Base-by-base conservation (phyloP, 73 alveolate genomes). In the Breviolum minutum region DNA sequence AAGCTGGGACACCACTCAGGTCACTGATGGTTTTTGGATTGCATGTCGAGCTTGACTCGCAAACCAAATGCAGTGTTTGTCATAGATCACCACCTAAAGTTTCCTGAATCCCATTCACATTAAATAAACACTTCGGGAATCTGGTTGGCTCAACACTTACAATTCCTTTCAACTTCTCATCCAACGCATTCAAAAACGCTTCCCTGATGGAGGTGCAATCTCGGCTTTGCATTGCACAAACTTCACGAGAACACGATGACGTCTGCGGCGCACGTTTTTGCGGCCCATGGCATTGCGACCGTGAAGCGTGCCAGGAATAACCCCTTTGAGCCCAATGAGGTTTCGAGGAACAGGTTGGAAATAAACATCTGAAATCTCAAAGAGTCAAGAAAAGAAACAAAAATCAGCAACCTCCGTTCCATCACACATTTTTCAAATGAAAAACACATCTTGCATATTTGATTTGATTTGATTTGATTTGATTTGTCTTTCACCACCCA, bases 161-260 rank as follows among this genome's bases (percentile, higher is more conserved):
- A 40, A 40, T 40, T 40, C 54, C 54, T 2, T 40, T 3, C 54
- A 40, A 40, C 54, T 40, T 0, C 54, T 40, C 54, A 40, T 66
- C 11, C 77, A 2, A 68, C 4, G 77, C 17, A 17, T 17, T 6
- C 17, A 68, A 68, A 1, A 1, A 68, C 60, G 54, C 60, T 6
- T 7, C 2, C 74, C 71, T n/a, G 91, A 2, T 77, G 40, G 40
- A 92, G 97, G 14, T 22, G 16, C 97, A 16, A 80, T 54, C 32
- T 92, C 76, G 24, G 97, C 81, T 74, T 29, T 92, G 97, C 97
- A 92, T 22, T 63, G 97, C 30, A 92, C 97, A 24, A 73, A 92
- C 80, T 92, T 92, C 90, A 92, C 79, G 27, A 30, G 73, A 24
- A 92, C 27, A 26, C 96, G 96, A 8, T 88, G 48, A 26, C 85